Evolutionary conservation across 805 yeast species (phyloP).

Genomic region (Nakazawaea ernobii): DNA sequence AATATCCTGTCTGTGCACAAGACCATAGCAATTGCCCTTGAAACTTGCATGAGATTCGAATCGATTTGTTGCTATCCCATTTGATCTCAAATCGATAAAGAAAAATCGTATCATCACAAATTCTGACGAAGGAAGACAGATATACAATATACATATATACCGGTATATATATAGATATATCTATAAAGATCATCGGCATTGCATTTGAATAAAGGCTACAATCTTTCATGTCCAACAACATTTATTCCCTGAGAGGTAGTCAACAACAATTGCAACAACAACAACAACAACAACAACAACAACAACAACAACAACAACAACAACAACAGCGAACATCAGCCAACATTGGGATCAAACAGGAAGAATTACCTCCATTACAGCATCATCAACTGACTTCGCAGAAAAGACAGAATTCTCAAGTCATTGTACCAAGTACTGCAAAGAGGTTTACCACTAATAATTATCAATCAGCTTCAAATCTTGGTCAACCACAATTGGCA

Average conservation of each 20-base stretch:
- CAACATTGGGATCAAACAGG: not conserved
- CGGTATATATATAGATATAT: too few species aligned
- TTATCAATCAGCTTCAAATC: not conserved
- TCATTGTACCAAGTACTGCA: slow-evolving; percentile 7
- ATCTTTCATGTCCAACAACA: not conserved
- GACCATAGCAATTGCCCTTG: too few species aligned
- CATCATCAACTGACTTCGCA: slow-evolving; percentile 4
- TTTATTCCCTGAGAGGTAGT: not conserved
- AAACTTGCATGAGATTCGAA: too few species aligned
- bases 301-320: not conserved
- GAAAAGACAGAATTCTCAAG: slow-evolving; percentile 11
- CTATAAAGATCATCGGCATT: too few species aligned
- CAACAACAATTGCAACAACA: not conserved
- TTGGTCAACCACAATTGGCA: not conserved
- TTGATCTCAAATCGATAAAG: too few species aligned
- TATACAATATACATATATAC: too few species aligned
- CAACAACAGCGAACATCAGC: not conserved
- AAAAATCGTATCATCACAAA: too few species aligned
- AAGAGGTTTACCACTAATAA: slow-evolving; percentile 9
- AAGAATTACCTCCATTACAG: not conserved
- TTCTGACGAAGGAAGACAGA: too few species aligned
- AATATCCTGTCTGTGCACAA: too few species aligned
- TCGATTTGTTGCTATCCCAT: too few species aligned
- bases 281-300: not conserved
- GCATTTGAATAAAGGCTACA: too few species aligned